Evolutionary conservation across 768 basidiomycete species (phyloP).

Genomic region (Leccinum obscurum): DNA sequence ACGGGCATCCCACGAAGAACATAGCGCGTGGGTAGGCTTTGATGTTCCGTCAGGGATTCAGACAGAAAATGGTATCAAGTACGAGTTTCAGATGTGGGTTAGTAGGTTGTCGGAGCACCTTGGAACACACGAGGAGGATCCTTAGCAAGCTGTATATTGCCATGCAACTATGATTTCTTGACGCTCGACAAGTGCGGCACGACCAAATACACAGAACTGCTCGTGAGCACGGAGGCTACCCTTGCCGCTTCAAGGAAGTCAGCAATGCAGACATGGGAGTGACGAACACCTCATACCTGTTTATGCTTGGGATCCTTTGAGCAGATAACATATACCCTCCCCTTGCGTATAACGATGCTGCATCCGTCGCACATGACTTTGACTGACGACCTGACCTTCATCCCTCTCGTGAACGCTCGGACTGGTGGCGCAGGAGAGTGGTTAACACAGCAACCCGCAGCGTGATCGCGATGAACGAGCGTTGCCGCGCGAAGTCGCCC

Average conservation of each 20-base stretch:
- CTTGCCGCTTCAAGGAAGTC: constrained; percentile 56
- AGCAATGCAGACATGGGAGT: constrained; percentile 9
- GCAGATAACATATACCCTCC: constrained; percentile 90
- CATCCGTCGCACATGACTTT: constrained; percentile 96
- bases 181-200: not conserved
- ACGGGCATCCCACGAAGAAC: constrained; percentile 56
- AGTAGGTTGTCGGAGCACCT: constrained; percentile 38
- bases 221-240: constrained; percentile 36
- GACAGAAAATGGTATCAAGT: constrained; percentile 80
- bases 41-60: constrained; percentile 74
- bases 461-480: constrained; percentile 34
- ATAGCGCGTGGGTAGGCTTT: constrained; percentile 78
- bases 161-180: not conserved
- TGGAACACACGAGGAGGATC: not conserved
- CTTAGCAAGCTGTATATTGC: constrained; percentile 5
- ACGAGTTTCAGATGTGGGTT: constrained; percentile 97
- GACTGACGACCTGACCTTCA: constrained; percentile 96
- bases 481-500: constrained; percentile 47
- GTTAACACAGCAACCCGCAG: constrained; percentile 28
- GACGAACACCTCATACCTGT: constrained; percentile 57
- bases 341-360: constrained; percentile 83
- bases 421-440: constrained; percentile 15
- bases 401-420: constrained; percentile 61
- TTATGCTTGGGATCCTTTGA: constrained; percentile 96
- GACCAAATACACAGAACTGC: not conserved